Percentiles rank a stretch among this genome's conserved stretches.
Evolutionary conservation across 441 rosid species (phyloP).

Genomic region (Bocquillonia castaneifolia): DNA sequence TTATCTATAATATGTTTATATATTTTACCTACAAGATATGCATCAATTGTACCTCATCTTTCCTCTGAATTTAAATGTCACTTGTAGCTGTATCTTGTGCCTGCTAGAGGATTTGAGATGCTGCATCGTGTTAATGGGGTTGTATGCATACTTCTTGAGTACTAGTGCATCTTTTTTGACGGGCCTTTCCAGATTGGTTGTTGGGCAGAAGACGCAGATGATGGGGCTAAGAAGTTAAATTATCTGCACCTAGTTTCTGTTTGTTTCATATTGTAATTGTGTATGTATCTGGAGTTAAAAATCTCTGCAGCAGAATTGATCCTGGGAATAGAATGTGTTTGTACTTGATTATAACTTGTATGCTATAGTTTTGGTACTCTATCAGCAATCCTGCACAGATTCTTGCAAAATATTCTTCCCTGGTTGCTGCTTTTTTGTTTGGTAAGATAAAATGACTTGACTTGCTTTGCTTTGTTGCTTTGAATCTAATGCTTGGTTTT

Average conservation of each 20-base stretch:
- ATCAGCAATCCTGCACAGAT: constrained; percentile 65
- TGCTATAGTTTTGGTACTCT: constrained; percentile 57
- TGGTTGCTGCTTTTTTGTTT: constrained; percentile 61
- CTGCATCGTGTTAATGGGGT: constrained; percentile 21
- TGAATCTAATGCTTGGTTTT: constrained; percentile 20
- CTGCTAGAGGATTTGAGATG: constrained; percentile 33
- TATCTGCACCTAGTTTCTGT: constrained; percentile 30
- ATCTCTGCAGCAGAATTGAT: constrained; percentile 53
- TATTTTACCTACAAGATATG: background rate
- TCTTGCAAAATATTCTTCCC: constrained; percentile 68
- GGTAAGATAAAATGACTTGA: constrained; percentile 60
- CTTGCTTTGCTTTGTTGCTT: constrained; percentile 27
- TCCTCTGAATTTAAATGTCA: constrained; percentile 9
- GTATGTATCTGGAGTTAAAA: constrained; percentile 43
- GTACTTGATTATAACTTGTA: constrained; percentile 50
- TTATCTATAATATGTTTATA: background rate
- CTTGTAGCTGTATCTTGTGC: constrained; percentile 27
- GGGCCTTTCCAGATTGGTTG: constrained; percentile 34
- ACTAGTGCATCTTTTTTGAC: constrained; percentile 29
- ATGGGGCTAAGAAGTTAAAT: constrained; percentile 32
- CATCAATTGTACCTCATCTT: constrained; percentile 6
- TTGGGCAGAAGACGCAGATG: constrained; percentile 35
- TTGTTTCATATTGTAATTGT: constrained; percentile 31
- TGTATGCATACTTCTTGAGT: constrained; percentile 35
- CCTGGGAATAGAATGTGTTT: constrained; percentile 51